Conservation (phyloP, 495 filamentous ascomycete genomes). For the Talaromyces nanjingensis region DNA sequence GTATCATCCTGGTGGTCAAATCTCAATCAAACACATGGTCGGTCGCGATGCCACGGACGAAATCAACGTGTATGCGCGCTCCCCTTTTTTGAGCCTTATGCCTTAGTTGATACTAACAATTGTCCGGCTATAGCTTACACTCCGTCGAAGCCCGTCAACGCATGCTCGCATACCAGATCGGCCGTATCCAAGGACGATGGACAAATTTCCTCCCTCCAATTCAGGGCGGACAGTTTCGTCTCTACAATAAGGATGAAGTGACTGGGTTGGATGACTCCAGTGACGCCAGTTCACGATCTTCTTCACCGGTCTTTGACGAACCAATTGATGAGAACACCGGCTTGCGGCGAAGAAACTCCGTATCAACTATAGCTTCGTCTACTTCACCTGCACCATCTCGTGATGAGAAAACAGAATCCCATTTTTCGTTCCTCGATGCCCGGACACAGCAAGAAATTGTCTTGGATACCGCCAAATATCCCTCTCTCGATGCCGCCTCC, state of each 20-base stretch:
- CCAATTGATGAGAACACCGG: slow-evolving; percentile 29
- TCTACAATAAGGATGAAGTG: slow-evolving; percentile 32
- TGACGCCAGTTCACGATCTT: slow-evolving; percentile 36
- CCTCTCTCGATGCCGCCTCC: slow-evolving; percentile 63
- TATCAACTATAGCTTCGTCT: slow-evolving; percentile 29
- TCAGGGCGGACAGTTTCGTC: slow-evolving; percentile 80
- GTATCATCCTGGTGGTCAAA: slow-evolving; percentile 90
- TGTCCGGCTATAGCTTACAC: slow-evolving; percentile 56
- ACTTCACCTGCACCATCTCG: slow-evolving; percentile 23
- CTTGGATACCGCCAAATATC: slow-evolving; percentile 74
- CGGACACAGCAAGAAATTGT: slow-evolving; percentile 69
- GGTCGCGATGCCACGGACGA: slow-evolving; percentile 96
- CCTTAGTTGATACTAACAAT: neutral
- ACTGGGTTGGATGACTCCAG: slow-evolving; percentile 38
- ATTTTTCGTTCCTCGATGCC: slow-evolving; percentile 62
- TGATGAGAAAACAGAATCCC: slow-evolving; percentile 23
- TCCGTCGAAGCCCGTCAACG: slow-evolving; percentile 66
- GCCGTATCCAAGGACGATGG: slow-evolving; percentile 76
- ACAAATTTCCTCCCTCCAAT: slow-evolving; percentile 86
- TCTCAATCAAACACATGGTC: slow-evolving; percentile 90
- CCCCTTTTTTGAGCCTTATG: neutral
- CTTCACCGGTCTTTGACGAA: slow-evolving; percentile 62
- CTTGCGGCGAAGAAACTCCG: slow-evolving; percentile 23
- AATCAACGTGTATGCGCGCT: slow-evolving; percentile 66
- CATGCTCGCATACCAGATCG: slow-evolving; percentile 82